Evolutionary conservation across 805 yeast species (phyloP).

Genomic region (Candida incommunis): DNA sequence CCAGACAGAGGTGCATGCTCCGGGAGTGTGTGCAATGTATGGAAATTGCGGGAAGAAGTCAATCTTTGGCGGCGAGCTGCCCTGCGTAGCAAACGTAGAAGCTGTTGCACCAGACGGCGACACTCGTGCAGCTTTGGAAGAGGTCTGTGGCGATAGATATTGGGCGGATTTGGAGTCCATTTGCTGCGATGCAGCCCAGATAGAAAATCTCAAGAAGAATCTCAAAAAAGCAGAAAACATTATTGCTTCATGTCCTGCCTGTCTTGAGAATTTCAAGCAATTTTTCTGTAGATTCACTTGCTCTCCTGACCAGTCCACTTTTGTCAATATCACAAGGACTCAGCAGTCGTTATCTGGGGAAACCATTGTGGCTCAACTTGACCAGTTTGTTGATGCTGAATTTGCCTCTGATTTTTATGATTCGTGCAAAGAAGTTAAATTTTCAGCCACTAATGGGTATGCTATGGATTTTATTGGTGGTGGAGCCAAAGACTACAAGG

Average conservation of each 20-base stretch:
- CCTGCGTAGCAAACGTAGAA: constrained; percentile 49
- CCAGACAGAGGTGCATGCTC: constrained; percentile 8
- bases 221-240: constrained; percentile 64
- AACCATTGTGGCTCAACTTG: constrained; percentile 57
- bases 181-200: constrained; percentile 63
- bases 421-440: constrained; percentile 80
- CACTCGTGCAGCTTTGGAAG: constrained; percentile 31
- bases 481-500: constrained; percentile 66
- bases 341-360: constrained; percentile 34
- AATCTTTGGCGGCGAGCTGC: constrained; percentile 64
- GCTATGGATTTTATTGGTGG: constrained; percentile 98
- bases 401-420: constrained; percentile 59
- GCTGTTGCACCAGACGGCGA: constrained; percentile 35
- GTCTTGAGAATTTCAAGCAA: constrained; percentile 69
- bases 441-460: constrained; percentile 86
- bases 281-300: constrained; percentile 80
- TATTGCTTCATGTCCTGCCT: constrained; percentile 89
- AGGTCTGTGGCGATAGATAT: constrained; percentile 62
- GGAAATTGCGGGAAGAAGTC: constrained; percentile 63
- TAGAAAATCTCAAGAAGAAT: constrained; percentile 36
- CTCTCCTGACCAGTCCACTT: constrained; percentile 66
- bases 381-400: constrained; percentile 40
- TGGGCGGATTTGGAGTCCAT: constrained; percentile 39
- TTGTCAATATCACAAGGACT: constrained; percentile 50
- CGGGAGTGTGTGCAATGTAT: constrained; percentile 17